Evolutionary conservation across 1,284 basidiomycete genomes (phyloP).

Genomic region (Trichosporon asahii): DNA sequence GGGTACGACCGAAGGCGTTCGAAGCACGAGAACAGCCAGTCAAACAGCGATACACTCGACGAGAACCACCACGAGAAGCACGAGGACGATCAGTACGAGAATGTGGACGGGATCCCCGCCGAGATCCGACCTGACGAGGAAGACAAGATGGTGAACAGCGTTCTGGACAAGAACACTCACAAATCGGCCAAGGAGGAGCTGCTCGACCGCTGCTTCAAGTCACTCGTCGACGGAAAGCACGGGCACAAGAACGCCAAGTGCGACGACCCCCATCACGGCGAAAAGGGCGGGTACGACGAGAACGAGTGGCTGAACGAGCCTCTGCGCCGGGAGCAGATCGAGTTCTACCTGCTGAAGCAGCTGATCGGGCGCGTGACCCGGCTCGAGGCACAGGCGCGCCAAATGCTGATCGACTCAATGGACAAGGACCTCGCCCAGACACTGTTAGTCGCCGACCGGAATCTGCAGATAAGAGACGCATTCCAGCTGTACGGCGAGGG

Average conservation of each 20-base stretch:
- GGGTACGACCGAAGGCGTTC: too few relatives aligned
- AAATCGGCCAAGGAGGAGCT: not conserved
- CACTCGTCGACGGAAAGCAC: not conserved
- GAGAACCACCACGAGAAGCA: not conserved
- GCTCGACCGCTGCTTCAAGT: not conserved
- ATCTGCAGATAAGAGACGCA: constrained; percentile 41
- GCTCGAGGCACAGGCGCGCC: constrained; percentile 42
- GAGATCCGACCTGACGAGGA: not conserved
- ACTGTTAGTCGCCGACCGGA: constrained; percentile 44
- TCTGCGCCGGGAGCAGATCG: constrained; percentile 17
- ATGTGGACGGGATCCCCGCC: not conserved
- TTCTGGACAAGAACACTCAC: not conserved
- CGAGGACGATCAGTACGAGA: not conserved
- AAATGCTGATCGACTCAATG: constrained; percentile 46
- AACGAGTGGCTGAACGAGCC: constrained; percentile 3
- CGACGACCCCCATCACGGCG: not conserved
- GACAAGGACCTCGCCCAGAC: constrained; percentile 41
- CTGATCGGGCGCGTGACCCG: constrained; percentile 37
- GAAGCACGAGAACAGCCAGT: not conserved
- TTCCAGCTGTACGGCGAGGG: constrained; percentile 5
- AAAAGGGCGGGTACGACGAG: constrained; percentile 8
- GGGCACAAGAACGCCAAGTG: not conserved
- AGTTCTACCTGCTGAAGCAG: constrained; percentile 33
- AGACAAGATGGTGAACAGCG: not conserved
- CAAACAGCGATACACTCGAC: not conserved